These are phyloP conservation scores for Aegle marmelos DNA, from an alignment of 345 rosid genomes.

Conservation along the genomic window DNA sequence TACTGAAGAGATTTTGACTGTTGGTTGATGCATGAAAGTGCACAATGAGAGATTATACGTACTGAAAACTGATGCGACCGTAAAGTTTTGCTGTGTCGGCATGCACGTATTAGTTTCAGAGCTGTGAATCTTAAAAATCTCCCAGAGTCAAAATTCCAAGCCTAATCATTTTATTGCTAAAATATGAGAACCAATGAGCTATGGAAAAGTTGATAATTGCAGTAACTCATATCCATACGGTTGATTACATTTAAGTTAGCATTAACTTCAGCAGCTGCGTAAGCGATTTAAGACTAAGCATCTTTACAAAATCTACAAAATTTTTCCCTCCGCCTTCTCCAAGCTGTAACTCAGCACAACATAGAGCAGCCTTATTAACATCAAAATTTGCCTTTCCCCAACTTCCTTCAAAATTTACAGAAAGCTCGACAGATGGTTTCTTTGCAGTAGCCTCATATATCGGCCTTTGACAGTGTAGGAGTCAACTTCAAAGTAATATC, in stretches of 20 bases:
- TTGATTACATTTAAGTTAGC: not conserved
- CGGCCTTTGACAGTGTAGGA: constrained; percentile 41
- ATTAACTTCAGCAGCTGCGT: not conserved
- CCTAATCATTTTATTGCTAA: not conserved
- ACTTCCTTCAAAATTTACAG: not conserved
- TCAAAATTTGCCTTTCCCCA: not conserved
- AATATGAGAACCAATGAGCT: no score
- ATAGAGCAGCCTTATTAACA: not conserved
- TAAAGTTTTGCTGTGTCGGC: not conserved
- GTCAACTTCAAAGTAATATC: constrained; percentile 56
- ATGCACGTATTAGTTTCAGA: not conserved
- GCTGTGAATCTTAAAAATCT: not conserved
- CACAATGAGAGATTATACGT: no score
- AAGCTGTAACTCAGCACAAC: not conserved
- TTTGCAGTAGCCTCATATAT: not conserved
- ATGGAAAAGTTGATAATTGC: not conserved
- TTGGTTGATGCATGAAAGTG: no score
- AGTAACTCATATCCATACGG: not conserved
- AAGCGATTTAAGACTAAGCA: not conserved
- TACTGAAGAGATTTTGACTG: no score
- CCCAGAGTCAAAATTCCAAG: not conserved
- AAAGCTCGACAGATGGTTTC: not conserved
- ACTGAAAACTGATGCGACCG: not conserved
- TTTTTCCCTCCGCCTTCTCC: not conserved
- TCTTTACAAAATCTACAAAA: not conserved